Conservation (phyloP, 805 yeast species). For the Hanseniaspora guilliermondii region DNA sequence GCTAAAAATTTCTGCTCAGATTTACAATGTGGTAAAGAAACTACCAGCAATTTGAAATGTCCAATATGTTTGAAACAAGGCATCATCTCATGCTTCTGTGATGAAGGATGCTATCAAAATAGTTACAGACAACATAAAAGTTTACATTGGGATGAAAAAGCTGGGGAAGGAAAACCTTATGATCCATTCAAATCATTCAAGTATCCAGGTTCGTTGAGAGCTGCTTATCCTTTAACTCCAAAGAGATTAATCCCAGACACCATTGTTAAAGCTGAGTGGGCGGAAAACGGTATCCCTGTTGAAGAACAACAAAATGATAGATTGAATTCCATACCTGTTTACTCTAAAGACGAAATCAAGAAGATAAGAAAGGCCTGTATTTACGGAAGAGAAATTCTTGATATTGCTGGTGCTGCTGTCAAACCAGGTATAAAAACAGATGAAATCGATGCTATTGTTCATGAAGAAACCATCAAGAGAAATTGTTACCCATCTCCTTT, state of each 20-base stretch:
- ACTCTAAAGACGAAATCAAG: slow-evolving; percentile 56
- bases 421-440: slow-evolving; percentile 89
- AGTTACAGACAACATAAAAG: slow-evolving; percentile 64
- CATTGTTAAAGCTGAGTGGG: slow-evolving; percentile 73
- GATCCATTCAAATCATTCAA: slow-evolving; percentile 77
- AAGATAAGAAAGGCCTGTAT: slow-evolving; percentile 64
- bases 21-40: slow-evolving; percentile 72
- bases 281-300: slow-evolving; percentile 63
- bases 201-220: slow-evolving; percentile 63
- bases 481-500: slow-evolving; percentile 90
- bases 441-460: slow-evolving; percentile 75
- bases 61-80: slow-evolving; percentile 79
- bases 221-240: slow-evolving; percentile 70
- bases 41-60: slow-evolving; percentile 67
- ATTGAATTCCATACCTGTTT: slow-evolving; percentile 49
- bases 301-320: slow-evolving; percentile 66
- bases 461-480: slow-evolving; percentile 76
- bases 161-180: slow-evolving; percentile 42
- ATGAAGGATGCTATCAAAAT: slow-evolving; percentile 68
- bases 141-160: slow-evolving; percentile 47
- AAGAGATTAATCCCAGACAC: slow-evolving; percentile 58
- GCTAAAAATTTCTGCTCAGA: slow-evolving; percentile 45
- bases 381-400: slow-evolving; percentile 78
- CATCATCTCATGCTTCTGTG: slow-evolving; percentile 55
- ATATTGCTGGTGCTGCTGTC: slow-evolving; percentile 70